Conservation (phyloP, 2,329 filamentous ascomycete genomes). For the Ophiostoma tasmaniense region DNA sequence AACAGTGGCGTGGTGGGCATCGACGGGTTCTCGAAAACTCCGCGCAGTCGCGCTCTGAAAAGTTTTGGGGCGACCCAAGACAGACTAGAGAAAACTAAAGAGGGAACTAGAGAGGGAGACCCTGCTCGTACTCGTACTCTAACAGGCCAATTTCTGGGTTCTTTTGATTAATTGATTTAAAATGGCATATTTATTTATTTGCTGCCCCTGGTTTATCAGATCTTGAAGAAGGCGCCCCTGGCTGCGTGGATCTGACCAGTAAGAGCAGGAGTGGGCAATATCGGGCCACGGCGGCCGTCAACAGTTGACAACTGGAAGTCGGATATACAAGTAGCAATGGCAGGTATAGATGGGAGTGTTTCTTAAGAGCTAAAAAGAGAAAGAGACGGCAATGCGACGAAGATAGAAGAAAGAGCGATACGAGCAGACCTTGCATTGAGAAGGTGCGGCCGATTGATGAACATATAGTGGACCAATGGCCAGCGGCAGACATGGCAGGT, state of each 20-base stretch:
- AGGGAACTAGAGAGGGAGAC: neutral
- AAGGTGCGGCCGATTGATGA: neutral
- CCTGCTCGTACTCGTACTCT: slow-evolving; percentile 15
- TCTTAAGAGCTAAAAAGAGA: neutral
- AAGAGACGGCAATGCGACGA: neutral
- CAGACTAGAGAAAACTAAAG: slow-evolving; percentile 7
- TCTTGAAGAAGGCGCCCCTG: slow-evolving; percentile 3
- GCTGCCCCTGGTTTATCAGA: slow-evolving; percentile 10
- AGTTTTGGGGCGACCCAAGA: slow-evolving; percentile 1
- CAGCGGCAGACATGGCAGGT: neutral
- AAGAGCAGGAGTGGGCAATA: neutral
- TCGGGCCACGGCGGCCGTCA: neutral
- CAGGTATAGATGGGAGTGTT: too few relatives aligned
- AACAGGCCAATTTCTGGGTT: slow-evolving; percentile 6
- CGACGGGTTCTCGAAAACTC: slow-evolving; percentile 10
- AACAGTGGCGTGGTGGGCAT: slow-evolving; percentile 7
- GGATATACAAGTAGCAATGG: neutral
- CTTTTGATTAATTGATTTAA: neutral
- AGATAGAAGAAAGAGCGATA: neutral
- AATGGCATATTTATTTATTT: neutral
- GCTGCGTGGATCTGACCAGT: neutral
- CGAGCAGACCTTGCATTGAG: neutral
- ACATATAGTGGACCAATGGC: neutral
- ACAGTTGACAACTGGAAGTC: neutral
- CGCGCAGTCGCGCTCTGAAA: slow-evolving; percentile 9